Base-by-base conservation (phyloP, 371 early-diverging fungal species). In the Mucor sp. region DNA sequence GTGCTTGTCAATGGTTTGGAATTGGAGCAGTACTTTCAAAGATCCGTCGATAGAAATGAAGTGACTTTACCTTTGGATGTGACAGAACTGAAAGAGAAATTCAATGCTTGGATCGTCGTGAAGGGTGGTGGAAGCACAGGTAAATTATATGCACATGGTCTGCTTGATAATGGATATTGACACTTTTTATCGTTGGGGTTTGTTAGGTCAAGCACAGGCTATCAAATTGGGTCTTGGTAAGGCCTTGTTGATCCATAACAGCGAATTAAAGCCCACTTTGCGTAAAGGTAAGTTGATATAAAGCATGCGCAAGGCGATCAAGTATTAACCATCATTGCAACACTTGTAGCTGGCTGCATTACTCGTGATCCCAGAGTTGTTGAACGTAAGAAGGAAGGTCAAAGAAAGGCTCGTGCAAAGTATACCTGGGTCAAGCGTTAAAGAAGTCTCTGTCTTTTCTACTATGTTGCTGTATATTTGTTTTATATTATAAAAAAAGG, bases 321-420 rank as follows among this genome's bases (percentile, higher is more conserved):
- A 11, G 9, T 30, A 21, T 23, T 50, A 25, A 50, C 44, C 12
- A 0, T 50, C 44, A 60, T 17, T 41, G n/a, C n/a, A n/a, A n/a
- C n/a, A n/a, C 59, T 44, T 33, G 58, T 74, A 86, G 94, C 91
- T 47, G 93, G 92, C 1, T 86, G 94, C 41, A 80, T 93, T 50
- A 86, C 80, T 33, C 86, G 91, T 41, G 98, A 99, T 84, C 85
- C 88, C 23, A 87, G 98, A 74, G 90, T 87, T 60, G 97, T 96
- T 39, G 99, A 99, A 84, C 89, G 98, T 75, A 99, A 99, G 85
- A 99, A 99, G 92, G 93, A 96, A 56, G 96, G 96, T 73, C 95
- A 94, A 76, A 93, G 93, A 58, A 93, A 92, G 84, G 97, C 98
- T 39, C 88, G 99, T 77, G 95, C 95, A 83, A 93, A 91, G 84